Percentiles rank a stretch among this genome's conserved stretches.
phyloP scores from a whole-genome alignment of 2,329 filamentous ascomycete genomes.

The Fusarium torulosum region DNA sequence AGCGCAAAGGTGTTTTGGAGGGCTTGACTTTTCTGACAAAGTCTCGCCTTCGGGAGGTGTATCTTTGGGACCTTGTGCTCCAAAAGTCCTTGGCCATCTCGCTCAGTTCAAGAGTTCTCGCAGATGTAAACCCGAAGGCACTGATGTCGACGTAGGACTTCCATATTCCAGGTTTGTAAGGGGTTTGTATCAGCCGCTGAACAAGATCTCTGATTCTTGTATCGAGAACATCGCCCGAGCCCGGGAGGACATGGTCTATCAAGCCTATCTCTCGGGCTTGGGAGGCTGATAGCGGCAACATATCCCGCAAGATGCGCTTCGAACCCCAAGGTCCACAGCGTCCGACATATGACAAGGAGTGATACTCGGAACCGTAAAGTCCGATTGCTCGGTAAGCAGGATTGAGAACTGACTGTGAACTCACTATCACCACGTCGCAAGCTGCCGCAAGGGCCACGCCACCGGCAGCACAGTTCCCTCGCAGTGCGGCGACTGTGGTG shows the following conservation, averaged over 20 bases:
- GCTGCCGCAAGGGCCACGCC: constrained; percentile 34
- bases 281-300: constrained; percentile 18
- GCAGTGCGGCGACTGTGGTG: constrained; percentile 22
- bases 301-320: not conserved
- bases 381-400: constrained; percentile 33
- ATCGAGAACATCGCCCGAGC: constrained; percentile 8
- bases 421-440: constrained; percentile 29
- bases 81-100: constrained; percentile 34
- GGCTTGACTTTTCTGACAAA: constrained; percentile 25
- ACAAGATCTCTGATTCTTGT: not conserved
- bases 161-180: constrained; percentile 3
- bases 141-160: constrained; percentile 9
- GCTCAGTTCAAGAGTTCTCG: constrained; percentile 10
- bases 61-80: constrained; percentile 26
- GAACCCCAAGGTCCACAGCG: constrained; percentile 8
- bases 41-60: constrained; percentile 1
- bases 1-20: constrained; percentile 5
- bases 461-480: constrained; percentile 36
- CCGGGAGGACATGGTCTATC: constrained; percentile 14
- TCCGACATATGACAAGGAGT: constrained; percentile 28
- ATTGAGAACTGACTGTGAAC: constrained; percentile 30
- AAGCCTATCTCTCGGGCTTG: constrained; percentile 13
- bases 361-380: constrained; percentile 35
- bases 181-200: not conserved
- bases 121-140: not conserved